phyloP scores from a whole-genome alignment of 306 rosid species.

The Ormosia emarginata region DNA sequence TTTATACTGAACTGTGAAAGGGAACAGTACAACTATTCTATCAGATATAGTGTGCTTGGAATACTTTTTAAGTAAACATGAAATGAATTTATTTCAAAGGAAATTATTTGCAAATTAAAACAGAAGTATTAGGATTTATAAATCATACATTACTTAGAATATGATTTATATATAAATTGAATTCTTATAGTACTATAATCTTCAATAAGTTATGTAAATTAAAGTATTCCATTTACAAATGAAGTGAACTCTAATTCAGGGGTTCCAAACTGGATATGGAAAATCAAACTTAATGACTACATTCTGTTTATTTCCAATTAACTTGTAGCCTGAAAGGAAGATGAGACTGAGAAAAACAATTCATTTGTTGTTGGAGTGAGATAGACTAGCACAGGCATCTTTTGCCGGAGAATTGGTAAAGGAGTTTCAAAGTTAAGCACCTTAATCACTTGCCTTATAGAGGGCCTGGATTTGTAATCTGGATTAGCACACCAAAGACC shows the following conservation, averaged over 20 bases:
- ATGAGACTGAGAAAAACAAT: neutral
- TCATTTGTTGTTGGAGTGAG: neutral
- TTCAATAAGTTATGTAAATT: neutral
- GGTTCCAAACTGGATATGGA: neutral
- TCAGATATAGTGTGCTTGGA: no score
- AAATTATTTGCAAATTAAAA: no score
- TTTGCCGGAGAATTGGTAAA: slow-evolving; percentile 11
- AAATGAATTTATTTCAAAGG: no score
- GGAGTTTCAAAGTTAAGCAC: slow-evolving; percentile 28
- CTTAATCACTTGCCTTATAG: slow-evolving; percentile 1
- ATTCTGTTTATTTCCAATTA: neutral
- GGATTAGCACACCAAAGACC: slow-evolving; percentile 32
- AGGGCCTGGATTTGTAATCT: slow-evolving; percentile 5
- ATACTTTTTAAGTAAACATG: no score
- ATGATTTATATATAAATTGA: neutral
- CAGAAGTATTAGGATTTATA: no score
- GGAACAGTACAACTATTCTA: no score
- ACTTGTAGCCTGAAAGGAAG: neutral
- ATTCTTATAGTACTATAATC: neutral
- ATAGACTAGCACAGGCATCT: slow-evolving; percentile 11
- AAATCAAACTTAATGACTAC: neutral
- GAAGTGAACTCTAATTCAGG: neutral
- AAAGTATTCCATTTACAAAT: neutral
- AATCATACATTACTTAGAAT: no score
- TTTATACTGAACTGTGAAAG: no score